Percentiles rank a stretch among this genome's conserved stretches.
These are phyloP conservation scores for Aegilops longissima DNA, from an alignment of 176 grass and related monocot species.

Conservation along the genomic window DNA sequence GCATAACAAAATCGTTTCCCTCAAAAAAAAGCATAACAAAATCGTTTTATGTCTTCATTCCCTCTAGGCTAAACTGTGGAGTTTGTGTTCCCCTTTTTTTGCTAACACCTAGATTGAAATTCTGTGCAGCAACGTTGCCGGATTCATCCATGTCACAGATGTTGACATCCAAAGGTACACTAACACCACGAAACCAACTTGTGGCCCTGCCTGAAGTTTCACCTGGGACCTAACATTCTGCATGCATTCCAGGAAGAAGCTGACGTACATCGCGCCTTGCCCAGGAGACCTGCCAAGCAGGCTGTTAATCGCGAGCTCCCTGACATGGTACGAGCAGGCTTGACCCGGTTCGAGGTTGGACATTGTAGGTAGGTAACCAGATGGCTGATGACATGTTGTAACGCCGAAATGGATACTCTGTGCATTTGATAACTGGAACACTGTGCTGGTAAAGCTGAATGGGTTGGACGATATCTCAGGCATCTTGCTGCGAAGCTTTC, in stretches of 20 bases:
- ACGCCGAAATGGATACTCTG: background rate
- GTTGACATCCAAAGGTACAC: constrained; percentile 91
- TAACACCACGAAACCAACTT: background rate
- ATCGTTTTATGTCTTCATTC: background rate
- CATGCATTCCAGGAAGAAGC: constrained; percentile 70
- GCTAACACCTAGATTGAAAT: constrained; percentile 11
- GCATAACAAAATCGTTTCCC: background rate
- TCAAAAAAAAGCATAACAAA: background rate
- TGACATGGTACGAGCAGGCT: constrained; percentile 78
- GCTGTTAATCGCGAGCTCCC: constrained; percentile 70
- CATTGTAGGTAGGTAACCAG: constrained; percentile 12
- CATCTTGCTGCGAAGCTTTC: too few species aligned
- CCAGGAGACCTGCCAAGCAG: constrained; percentile 83
- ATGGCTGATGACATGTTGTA: background rate
- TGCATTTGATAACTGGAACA: background rate
- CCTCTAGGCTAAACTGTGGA: background rate
- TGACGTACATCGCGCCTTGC: constrained; percentile 80
- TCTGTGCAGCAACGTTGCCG: constrained; percentile 81
- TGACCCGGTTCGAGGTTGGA: constrained; percentile 27
- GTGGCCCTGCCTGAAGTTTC: background rate
- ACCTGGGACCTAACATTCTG: constrained; percentile 3
- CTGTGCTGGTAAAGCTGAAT: background rate
- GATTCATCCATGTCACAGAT: constrained; percentile 92
- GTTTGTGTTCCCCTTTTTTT: background rate
- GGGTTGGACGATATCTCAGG: too few species aligned